Percentiles rank a stretch among this genome's conserved stretches.
Conservation (phyloP, 805 yeast genomes). For the Nakazawaea siamensis region DNA sequence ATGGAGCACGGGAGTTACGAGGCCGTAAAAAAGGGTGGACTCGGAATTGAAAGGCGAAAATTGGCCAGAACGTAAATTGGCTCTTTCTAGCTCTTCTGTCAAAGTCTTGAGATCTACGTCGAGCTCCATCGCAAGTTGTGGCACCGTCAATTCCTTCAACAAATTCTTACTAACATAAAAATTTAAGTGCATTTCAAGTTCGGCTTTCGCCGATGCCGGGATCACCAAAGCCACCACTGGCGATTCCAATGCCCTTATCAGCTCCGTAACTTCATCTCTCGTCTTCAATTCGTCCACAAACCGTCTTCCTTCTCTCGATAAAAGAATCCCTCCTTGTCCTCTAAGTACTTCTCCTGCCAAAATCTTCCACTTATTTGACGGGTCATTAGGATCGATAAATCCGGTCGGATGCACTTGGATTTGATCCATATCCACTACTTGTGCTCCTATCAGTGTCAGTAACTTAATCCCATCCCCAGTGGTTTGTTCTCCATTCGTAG, state of each 20-base stretch:
- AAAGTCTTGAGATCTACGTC: neutral
- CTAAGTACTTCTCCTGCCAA: slow-evolving; percentile 54
- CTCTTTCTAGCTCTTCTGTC: too few relatives aligned
- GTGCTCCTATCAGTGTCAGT: slow-evolving; percentile 38
- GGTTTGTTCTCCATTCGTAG: slow-evolving; percentile 49
- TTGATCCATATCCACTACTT: slow-evolving; percentile 48
- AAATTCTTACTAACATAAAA: slow-evolving; percentile 37
- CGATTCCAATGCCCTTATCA: slow-evolving; percentile 22
- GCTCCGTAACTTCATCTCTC: slow-evolving; percentile 44
- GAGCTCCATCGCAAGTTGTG: slow-evolving; percentile 20
- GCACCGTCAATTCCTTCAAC: slow-evolving; percentile 20
- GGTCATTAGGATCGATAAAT: slow-evolving; percentile 36
- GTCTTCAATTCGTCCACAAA: slow-evolving; percentile 48
- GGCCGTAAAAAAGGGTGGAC: slow-evolving; percentile 32
- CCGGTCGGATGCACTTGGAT: slow-evolving; percentile 61
- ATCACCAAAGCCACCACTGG: slow-evolving; percentile 28
- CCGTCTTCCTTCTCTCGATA: slow-evolving; percentile 37
- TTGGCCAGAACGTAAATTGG: too few relatives aligned
- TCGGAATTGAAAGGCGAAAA: slow-evolving; percentile 1
- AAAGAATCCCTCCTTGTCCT: slow-evolving; percentile 49
- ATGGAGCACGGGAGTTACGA: slow-evolving; percentile 55
- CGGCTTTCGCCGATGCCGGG: too few relatives aligned
- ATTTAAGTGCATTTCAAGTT: slow-evolving; percentile 39
- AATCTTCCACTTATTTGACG: slow-evolving; percentile 37
- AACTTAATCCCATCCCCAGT: slow-evolving; percentile 52